A percentile compares a stretch with the other conserved stretches of the same genome.
phyloP scores from a whole-genome alignment of 179 eudicot genomes.

The Carnegiea gigantea region DNA sequence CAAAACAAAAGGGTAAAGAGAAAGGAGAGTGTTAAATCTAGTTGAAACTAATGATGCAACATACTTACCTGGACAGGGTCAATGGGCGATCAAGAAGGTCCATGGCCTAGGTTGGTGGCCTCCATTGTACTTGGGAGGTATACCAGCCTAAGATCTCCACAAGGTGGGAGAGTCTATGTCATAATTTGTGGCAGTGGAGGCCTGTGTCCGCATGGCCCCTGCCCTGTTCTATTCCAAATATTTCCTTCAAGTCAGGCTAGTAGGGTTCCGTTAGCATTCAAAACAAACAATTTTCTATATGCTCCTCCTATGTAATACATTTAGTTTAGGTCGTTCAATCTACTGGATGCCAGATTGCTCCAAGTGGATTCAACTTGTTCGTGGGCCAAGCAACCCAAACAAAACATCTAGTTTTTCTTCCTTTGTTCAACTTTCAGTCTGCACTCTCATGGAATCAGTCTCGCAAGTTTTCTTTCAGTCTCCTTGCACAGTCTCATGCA shows the following conservation, averaged over 20 bases:
- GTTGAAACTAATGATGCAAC: neutral
- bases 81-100: slow-evolving; percentile 25
- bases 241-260: neutral
- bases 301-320: no score
- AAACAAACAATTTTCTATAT: no score
- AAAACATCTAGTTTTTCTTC: no score
- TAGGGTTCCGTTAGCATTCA: no score
- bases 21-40: neutral
- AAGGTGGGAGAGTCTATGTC: slow-evolving; percentile 37
- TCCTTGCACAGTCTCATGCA: no score
- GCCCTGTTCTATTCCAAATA: neutral
- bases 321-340: no score
- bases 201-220: slow-evolving; percentile 61
- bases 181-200: slow-evolving; percentile 39
- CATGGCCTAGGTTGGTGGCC: slow-evolving; percentile 28
- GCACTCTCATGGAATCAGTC: no score
- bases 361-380: no score
- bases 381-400: no score
- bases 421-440: no score
- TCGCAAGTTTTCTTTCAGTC: no score
- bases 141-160: slow-evolving; percentile 23
- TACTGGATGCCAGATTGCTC: no score
- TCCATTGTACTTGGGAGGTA: slow-evolving; percentile 22
- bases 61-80: slow-evolving; percentile 34
- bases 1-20: neutral